Base-by-base conservation (phyloP, 1,284 basidiomycete species). In the Meripilus lineatus region DNA sequence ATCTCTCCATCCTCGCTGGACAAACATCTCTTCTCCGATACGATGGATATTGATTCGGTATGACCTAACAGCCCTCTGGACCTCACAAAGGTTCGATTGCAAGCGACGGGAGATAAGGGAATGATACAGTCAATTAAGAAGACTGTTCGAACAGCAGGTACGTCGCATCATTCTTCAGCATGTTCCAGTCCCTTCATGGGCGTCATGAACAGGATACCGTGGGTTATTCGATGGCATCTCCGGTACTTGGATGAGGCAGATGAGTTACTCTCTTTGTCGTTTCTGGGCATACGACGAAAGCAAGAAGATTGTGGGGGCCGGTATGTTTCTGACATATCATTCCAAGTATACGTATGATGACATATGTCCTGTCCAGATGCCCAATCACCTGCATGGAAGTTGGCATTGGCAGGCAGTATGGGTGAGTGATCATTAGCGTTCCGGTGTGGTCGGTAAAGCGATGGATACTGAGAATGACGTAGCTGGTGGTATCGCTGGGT, bases 231-330 rank as follows among this genome's bases (percentile, higher is more conserved):
- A 92, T 56, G 92, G 92, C 17, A 88, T 94, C 47, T 75, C 85
- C 1, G 93, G 91, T 24, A 94, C 92, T 23, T 85, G 91, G 77
- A 68, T 94, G 58, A 79, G 93, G 26, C 93, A 95, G 67, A 91
- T 94, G 91, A 90, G 84, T 21, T 94, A 94, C 68, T 93, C 89
- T 36, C 72, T 94, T 61, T 93, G 89, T 59, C 79, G 92, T 13
- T 95, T 95, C 71, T 93, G 91, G 75, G 89, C 89, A 18, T 94
- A 94, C 65, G 92, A 95, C 56, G 85, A 89, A 67, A 84, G 87
- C 61, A 94, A 94, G 74, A 89, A 84, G 68, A 54, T 81, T 4
- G 56, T 93, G 2, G 86, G 86, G 23, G 83, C 82, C 6, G 70
- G 74, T 68, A 46, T 10, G 28, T 30, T n/a, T 10, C 36, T 64